Conservation (phyloP, 140 eudicot species). For the Senecio squalidus region DNA sequence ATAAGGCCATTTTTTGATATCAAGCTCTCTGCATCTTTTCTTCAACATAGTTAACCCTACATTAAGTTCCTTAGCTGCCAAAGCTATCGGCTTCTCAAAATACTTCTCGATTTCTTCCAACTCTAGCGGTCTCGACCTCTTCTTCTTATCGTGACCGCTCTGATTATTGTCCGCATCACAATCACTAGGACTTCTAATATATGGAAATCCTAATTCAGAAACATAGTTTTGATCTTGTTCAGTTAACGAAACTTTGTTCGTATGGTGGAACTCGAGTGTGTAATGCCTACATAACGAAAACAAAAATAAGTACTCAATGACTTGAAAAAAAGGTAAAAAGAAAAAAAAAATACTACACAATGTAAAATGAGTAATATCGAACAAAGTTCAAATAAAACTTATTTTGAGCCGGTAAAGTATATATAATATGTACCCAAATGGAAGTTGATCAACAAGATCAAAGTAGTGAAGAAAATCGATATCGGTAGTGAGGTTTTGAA, state of each 20-base stretch:
- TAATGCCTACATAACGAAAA: background rate
- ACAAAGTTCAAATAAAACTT: too few relatives aligned
- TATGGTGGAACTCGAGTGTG: background rate
- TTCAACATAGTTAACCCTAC: conserved; percentile 68
- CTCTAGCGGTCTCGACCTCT: conserved; percentile 15
- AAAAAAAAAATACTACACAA: background rate
- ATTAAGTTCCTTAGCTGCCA: conserved; percentile 56
- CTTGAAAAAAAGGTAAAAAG: background rate
- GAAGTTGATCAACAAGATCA: background rate
- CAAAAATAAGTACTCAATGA: too few relatives aligned
- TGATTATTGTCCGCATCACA: background rate
- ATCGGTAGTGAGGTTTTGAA: conserved; percentile 4
- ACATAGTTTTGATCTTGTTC: background rate
- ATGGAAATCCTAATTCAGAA: background rate
- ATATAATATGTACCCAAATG: conserved; percentile 4
- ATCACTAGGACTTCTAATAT: conserved; percentile 5
- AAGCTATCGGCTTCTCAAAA: conserved; percentile 55
- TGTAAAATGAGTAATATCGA: too few relatives aligned
- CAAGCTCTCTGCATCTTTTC: conserved; percentile 74
- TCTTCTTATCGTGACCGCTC: background rate
- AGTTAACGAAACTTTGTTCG: background rate
- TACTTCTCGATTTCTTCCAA: conserved; percentile 60
- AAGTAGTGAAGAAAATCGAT: background rate
- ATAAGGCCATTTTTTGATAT: conserved; percentile 79
- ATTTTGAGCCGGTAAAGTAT: too few relatives aligned